phyloP scores from a whole-genome alignment of 2,329 filamentous ascomycete species.

The Neurospora sp. region DNA sequence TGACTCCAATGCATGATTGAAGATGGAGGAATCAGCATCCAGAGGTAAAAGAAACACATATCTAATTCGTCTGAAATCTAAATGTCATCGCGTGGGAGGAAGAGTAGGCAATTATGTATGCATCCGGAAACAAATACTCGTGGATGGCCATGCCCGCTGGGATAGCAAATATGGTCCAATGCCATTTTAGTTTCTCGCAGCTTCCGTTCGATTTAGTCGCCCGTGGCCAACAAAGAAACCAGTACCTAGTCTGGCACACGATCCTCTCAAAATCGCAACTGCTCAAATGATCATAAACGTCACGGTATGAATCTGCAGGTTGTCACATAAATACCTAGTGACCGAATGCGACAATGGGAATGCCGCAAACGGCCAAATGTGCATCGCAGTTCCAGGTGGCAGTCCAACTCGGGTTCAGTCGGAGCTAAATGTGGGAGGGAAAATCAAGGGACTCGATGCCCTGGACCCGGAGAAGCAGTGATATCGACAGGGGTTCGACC shows the following conservation, averaged over 20 bases:
- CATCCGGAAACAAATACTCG: neutral
- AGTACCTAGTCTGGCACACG: neutral
- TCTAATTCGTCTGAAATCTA: neutral
- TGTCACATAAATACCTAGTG: neutral
- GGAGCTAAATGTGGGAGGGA: neutral
- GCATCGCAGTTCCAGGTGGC: neutral
- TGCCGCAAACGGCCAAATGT: neutral
- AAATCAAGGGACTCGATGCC: neutral
- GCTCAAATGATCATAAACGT: neutral
- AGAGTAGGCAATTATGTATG: neutral
- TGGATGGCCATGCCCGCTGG: neutral
- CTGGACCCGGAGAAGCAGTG: neutral
- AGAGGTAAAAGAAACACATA: neutral
- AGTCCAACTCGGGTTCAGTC: neutral
- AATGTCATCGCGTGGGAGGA: neutral
- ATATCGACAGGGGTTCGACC: slow-evolving; percentile 15
- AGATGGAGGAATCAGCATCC: neutral
- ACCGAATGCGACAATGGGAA: neutral
- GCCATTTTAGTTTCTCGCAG: no score
- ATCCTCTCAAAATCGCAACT: neutral
- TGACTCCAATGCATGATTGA: neutral
- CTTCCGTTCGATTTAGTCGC: neutral
- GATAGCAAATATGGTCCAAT: neutral
- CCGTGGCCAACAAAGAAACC: neutral
- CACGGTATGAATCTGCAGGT: neutral